Base-by-base conservation (phyloP, 1,139 yeast genomes). In the Scheffersomyces illinoinensis region DNA sequence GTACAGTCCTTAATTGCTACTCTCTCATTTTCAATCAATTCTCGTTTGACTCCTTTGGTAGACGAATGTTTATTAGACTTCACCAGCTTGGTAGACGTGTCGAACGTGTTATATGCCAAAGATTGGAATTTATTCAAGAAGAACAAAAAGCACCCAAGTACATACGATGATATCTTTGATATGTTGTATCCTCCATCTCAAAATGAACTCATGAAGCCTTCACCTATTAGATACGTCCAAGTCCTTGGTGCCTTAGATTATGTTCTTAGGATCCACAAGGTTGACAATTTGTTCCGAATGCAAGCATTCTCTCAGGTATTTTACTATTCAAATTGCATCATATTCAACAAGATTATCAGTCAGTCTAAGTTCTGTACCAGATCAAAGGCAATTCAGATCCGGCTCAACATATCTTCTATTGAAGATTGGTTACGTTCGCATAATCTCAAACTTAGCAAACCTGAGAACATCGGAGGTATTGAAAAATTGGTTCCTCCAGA, bases 371-470 rank as follows among this genome's bases (percentile, higher is more conserved):
- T 90, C 64, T 82, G 91, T 57, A 85, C 97, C 0, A 82, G 99
- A 59, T 82, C 92, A 2, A 87, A 90, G 64, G 98, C 98, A 0
- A 86, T 95, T 73, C 98, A 95, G 71, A 88, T 95, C 54, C 81
- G 98, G 57, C 82, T 95, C 61, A 95, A 95, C 67, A 72, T 95
- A 10, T 92, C 97, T 0, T 85, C 91, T 2, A 76, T 95, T 55
- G 98, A 95, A 72, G 98, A 95, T 69, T 95, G 99, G 99, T 83
- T 95, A 47, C 83, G 97, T 61, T 82, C 90, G 4, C 95, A 91
- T 69, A 90, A 91, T 72, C 82, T 81, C 68, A 80, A 81, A 62
- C 89, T 86, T 19, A 78, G 74, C 70, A 82, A 76, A 51, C 65
- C 73, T 66, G 72, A 74, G 70, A 72, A 71, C 61, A 68, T 64